Evolutionary conservation across 2,329 filamentous ascomycete genomes (phyloP).

Genomic region (Albophoma yamanashiensis): DNA sequence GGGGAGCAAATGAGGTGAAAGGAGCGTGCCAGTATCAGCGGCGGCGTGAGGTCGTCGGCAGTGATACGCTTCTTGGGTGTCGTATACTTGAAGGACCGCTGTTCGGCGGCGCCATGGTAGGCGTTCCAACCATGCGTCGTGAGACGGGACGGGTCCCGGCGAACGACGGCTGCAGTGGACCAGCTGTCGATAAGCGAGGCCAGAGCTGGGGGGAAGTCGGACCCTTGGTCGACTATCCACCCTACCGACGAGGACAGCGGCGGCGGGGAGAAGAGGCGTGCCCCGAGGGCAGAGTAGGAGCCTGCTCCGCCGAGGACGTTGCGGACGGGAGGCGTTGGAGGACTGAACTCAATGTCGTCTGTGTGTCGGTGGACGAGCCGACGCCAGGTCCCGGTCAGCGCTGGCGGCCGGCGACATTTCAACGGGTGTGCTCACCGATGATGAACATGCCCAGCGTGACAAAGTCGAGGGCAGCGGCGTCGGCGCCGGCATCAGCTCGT

Average conservation of each 20-base stretch:
- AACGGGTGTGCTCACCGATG: conserved; percentile 42
- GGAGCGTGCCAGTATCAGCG: conserved; percentile 59
- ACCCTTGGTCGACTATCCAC: conserved; percentile 86
- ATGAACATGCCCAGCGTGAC: conserved; percentile 66
- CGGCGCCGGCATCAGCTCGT: not conserved
- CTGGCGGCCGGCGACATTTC: not conserved
- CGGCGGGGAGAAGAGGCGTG: conserved; percentile 71
- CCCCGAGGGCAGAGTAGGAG: conserved; percentile 76
- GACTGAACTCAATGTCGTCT: conserved; percentile 88
- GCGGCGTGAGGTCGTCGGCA: conserved; percentile 54
- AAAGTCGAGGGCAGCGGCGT: conserved; percentile 39
- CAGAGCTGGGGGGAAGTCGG: conserved; percentile 68
- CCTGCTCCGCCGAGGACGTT: conserved; percentile 85
- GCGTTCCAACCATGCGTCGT: conserved; percentile 93
- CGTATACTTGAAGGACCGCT: conserved; percentile 71
- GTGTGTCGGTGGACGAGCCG: conserved; percentile 5
- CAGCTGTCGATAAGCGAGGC: conserved; percentile 57
- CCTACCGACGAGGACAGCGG: conserved; percentile 58
- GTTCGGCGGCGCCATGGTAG: conserved; percentile 61
- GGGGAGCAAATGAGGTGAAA: conserved; percentile 87
- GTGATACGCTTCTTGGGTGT: conserved; percentile 80
- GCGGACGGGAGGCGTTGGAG: conserved; percentile 55
- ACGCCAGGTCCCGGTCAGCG: not conserved
- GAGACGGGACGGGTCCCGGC: conserved; percentile 52
- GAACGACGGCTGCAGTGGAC: conserved; percentile 63